Conservation (phyloP, 495 filamentous ascomycete genomes). For the Trichoderma erinaceum region DNA sequence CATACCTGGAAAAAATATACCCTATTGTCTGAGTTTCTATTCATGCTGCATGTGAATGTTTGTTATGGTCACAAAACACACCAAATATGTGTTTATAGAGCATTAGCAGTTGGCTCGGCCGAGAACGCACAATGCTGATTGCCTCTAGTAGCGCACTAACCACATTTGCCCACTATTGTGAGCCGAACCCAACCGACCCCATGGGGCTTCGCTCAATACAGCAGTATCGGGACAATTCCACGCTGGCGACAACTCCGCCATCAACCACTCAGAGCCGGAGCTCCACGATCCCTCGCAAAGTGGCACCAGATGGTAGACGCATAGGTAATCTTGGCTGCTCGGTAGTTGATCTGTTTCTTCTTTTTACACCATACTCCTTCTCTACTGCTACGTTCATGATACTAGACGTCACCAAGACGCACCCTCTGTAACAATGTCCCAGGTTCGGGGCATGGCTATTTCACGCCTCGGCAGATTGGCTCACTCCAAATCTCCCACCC, state of each 20-base stretch:
- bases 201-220: conserved; percentile 8
- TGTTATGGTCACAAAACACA: no score
- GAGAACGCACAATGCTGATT: background rate
- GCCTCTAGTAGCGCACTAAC: background rate
- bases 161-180: conserved; percentile 1
- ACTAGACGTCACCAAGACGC: background rate
- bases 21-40: no score
- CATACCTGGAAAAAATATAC: no score
- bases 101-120: background rate
- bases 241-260: background rate
- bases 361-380: background rate
- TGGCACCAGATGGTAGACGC: background rate
- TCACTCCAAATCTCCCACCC: background rate
- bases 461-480: background rate
- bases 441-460: background rate
- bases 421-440: conserved; percentile 6
- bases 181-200: conserved; percentile 10
- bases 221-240: background rate
- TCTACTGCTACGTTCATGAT: background rate
- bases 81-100: no score
- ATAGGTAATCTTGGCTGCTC: background rate
- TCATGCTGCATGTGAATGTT: no score
- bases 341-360: background rate
- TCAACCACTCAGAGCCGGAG: background rate
- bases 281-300: background rate